Evolutionary conservation across 2,329 filamentous ascomycete species (phyloP), one percentile per base, ranked within the genome.

Genomic region (Penicillium sp.): DNA sequence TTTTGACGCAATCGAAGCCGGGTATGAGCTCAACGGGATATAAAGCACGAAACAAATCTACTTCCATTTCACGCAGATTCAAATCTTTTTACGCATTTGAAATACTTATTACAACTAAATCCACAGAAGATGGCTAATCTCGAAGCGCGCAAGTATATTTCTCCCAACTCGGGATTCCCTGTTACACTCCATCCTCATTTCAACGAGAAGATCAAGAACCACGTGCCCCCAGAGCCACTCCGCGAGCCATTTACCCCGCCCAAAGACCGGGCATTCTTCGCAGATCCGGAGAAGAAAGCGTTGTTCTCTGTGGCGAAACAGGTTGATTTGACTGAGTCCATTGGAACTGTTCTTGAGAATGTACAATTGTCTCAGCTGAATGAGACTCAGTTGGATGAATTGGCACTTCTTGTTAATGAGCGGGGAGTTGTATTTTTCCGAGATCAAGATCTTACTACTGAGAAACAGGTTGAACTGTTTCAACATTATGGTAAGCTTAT

Each of bases 81-180:
- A 9, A 27, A 19, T 5, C 3, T 2, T 8, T 7, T 50, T 19
- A 38, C 6, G n/a, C 4, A 19, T 27, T 31, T 17, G 4, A 8
- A 10, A 12, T 2, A 25, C 9, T 8, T 12, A 23, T 7, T 13
- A 13, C 23, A 29, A 31, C 12, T n/a, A 4, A n/a, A 23, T 6
- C 5, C 13, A 15, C 15, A 46, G 23, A 47, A 9, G 3, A 74
- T 76, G 71, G 75, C 74, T 41, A 67, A 76, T 47, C 74, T 82
- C 5, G 78, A 80, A 68, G 63, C 80, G 5, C 72, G 73, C 42
- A 79, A 81, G 37, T 76, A 81, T 61, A 75, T 82, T 38, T 82
- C 79, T 6, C 75, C 77, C 6, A 80, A 82, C 61, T 82, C 80
- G 1, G 79, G 79, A 1, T 78, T 77, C 35, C 79, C 80, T 0